Conservation (phyloP, 129 eudicot species). For the Gnaphalium uliginosum region DNA sequence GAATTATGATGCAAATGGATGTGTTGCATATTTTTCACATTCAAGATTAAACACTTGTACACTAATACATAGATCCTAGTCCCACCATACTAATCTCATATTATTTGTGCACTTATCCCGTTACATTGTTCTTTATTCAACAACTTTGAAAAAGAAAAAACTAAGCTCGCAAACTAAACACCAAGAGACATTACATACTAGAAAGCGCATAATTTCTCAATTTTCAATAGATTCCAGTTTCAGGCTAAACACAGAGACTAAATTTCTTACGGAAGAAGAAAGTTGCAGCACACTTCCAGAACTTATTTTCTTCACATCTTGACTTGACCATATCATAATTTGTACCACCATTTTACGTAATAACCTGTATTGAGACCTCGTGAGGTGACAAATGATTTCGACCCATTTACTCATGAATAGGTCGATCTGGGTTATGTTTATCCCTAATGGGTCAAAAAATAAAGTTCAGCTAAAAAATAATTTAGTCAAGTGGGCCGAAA, state of each 20-base stretch:
- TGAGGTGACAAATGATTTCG: neutral
- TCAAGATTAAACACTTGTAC: constrained; percentile 16
- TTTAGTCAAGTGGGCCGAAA: neutral
- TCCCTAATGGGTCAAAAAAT: neutral
- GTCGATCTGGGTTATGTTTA: neutral
- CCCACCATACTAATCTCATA: constrained; percentile 17
- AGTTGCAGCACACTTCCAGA: constrained; percentile 56
- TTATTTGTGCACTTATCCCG: constrained; percentile 29
- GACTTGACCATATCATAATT: constrained; percentile 70
- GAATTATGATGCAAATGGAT: neutral
- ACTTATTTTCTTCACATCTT: constrained; percentile 77
- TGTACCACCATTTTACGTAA: constrained; percentile 75
- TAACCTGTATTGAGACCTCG: constrained; percentile 38
- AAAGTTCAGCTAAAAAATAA: neutral
- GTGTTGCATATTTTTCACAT: constrained; percentile 17
- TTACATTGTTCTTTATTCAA: constrained; percentile 22
- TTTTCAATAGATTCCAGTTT: constrained; percentile 46
- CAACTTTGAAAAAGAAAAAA: constrained; percentile 19
- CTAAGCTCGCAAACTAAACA: constrained; percentile 19
- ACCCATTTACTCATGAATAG: neutral
- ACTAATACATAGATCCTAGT: constrained; percentile 24
- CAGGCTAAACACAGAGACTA: constrained; percentile 49
- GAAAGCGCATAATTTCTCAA: constrained; percentile 1
- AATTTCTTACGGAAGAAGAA: constrained; percentile 41
- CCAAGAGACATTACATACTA: constrained; percentile 13